phyloP scores from a whole-genome alignment of 805 yeast genomes.

The Hanseniaspora singularis region DNA sequence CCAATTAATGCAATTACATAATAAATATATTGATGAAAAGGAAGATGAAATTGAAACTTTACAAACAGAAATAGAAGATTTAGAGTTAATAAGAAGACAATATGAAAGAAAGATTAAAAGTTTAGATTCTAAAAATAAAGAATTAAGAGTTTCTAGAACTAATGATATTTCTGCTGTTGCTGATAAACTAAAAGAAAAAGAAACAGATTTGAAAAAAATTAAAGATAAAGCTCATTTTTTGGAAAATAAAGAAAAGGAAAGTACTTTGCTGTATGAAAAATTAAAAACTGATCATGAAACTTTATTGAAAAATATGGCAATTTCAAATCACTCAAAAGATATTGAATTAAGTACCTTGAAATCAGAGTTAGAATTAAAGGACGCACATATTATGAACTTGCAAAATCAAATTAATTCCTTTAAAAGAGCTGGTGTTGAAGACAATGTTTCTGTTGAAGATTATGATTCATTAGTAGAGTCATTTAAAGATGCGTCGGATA shows the following conservation, averaged over 20 bases:
- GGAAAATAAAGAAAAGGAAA: neutral
- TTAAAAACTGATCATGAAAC: neutral
- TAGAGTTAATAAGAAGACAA: conserved; percentile 18
- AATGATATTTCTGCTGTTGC: neutral
- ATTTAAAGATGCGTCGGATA: conserved; percentile 2
- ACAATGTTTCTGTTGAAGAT: conserved; percentile 11
- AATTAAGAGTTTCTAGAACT: neutral
- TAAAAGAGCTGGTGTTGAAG: conserved; percentile 2
- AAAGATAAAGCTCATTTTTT: neutral
- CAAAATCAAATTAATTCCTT: conserved; percentile 5
- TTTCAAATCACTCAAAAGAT: neutral
- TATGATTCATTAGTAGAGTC: conserved; percentile 5
- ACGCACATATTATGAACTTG: conserved; percentile 4
- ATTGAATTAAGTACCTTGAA: neutral
- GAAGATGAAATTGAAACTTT: conserved; percentile 20
- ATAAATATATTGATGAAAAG: conserved; percentile 21
- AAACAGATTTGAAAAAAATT: neutral
- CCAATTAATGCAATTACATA: conserved; percentile 18
- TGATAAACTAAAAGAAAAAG: neutral
- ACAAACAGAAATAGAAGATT: conserved; percentile 19
- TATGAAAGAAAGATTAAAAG: conserved; percentile 14
- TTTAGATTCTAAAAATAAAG: conserved; percentile 17
- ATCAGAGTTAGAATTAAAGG: conserved; percentile 6
- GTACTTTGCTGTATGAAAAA: neutral
- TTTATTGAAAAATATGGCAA: neutral